A percentile compares a stretch with the other conserved stretches of the same genome.
Evolutionary conservation across 495 filamentous ascomycete species (phyloP).

Genomic region (Acidomyces sp.): DNA sequence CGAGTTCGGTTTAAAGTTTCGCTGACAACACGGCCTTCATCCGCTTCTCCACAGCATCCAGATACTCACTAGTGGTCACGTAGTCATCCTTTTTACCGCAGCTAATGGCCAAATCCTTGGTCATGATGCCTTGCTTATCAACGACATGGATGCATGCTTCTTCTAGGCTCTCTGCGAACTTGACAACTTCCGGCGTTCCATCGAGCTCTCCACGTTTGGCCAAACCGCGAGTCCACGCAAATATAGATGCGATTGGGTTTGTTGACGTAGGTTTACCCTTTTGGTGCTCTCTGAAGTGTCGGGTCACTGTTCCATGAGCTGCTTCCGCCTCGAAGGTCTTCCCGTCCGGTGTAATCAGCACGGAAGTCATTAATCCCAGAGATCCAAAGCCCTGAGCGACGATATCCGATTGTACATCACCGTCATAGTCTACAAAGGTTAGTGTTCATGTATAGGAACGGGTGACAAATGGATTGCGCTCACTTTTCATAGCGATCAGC

Average conservation of each 20-base stretch:
- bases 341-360: constrained; percentile 88
- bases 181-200: constrained; percentile 70
- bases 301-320: constrained; percentile 94
- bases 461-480: too few relatives aligned
- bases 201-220: constrained; percentile 84
- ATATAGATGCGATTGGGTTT: constrained; percentile 97
- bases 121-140: constrained; percentile 90
- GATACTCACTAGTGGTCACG: constrained; percentile 79
- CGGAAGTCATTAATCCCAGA: constrained; percentile 94
- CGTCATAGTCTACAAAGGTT: constrained; percentile 68
- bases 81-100: constrained; percentile 78
- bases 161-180: constrained; percentile 85
- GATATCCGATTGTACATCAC: constrained; percentile 96
- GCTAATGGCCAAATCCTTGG: constrained; percentile 88
- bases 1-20: constrained; percentile 35
- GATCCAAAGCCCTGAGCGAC: constrained; percentile 97
- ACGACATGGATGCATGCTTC: constrained; percentile 90
- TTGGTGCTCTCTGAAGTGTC: constrained; percentile 97
- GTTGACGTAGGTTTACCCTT: constrained; percentile 93
- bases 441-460: too few relatives aligned
- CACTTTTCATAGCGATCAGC: constrained; percentile 96
- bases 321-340: constrained; percentile 95
- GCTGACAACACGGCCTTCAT: constrained; percentile 53
- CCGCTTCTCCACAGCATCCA: constrained; percentile 76
- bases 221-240: constrained; percentile 96